phyloP scores from a whole-genome alignment of 441 rosid species.

The Eutrema salsugineum region DNA sequence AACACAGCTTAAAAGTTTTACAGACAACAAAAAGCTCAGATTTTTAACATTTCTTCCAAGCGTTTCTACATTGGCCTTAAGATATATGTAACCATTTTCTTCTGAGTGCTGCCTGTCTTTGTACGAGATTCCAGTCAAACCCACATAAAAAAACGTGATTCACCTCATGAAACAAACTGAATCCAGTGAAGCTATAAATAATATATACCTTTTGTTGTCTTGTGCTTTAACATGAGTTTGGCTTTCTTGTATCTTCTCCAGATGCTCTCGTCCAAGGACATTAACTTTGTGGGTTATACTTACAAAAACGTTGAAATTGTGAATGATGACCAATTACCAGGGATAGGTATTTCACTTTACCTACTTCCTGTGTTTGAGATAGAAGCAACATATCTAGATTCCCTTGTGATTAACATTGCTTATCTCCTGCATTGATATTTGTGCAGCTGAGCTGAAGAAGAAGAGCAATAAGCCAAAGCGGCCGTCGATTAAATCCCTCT shows the following conservation, averaged over 20 bases:
- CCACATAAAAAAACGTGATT: too few species aligned
- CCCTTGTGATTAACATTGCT: not conserved
- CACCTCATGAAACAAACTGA: not conserved
- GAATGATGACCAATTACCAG: slow-evolving; percentile 80
- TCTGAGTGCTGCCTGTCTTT: too few species aligned
- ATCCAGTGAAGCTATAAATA: not conserved
- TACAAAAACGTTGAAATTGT: slow-evolving; percentile 94
- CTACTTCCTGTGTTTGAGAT: not conserved
- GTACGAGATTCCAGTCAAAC: too few species aligned
- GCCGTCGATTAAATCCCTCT: slow-evolving; percentile 91
- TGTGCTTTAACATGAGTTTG: not conserved
- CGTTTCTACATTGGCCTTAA: too few species aligned
- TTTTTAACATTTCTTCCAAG: too few species aligned
- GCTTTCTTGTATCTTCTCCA: slow-evolving; percentile 36
- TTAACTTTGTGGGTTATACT: slow-evolving; percentile 93
- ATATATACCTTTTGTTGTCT: not conserved
- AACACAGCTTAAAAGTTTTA: not conserved
- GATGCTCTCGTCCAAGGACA: slow-evolving; percentile 97
- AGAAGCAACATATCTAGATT: not conserved
- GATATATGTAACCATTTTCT: too few species aligned
- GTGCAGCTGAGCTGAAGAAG: slow-evolving; percentile 84
- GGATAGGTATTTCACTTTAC: slow-evolving; percentile 57
- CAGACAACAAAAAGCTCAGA: not conserved
- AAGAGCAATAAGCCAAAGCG: slow-evolving; percentile 88
- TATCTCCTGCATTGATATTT: not conserved